These are phyloP conservation scores for Pouteria glomerata DNA, from an alignment of 148 eudicot species.

Conservation along the genomic window DNA sequence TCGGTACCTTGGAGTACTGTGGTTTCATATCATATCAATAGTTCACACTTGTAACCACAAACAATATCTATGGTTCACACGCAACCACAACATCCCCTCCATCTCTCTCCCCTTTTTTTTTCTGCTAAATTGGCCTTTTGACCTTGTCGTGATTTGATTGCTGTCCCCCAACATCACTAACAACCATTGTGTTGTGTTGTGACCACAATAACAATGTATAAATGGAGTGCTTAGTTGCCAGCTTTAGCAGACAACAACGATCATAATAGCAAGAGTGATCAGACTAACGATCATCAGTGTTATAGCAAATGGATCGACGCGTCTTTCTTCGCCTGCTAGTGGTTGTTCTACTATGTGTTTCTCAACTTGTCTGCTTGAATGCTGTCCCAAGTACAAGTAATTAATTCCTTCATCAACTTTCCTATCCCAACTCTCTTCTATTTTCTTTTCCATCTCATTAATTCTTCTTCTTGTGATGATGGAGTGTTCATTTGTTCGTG, in stretches of 20 bases:
- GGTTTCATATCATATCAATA: neutral
- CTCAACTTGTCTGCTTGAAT: constrained; percentile 21
- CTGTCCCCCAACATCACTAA: constrained; percentile 17
- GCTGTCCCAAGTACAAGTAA: constrained; percentile 48
- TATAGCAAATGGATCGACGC: constrained; percentile 21
- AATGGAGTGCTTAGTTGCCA: constrained; percentile 16
- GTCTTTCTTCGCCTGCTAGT: constrained; percentile 18
- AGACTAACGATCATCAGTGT: neutral
- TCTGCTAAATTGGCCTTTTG: neutral
- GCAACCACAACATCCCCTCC: neutral
- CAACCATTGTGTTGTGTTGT: neutral
- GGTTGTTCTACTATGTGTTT: constrained; percentile 25
- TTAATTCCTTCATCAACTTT: neutral
- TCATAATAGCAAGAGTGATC: neutral
- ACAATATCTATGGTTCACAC: constrained; percentile 11
- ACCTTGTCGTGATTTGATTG: constrained; percentile 16
- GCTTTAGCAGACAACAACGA: constrained; percentile 3
- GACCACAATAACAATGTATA: constrained; percentile 22
- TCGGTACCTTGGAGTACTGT: neutral
- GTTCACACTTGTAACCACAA: too few relatives aligned
- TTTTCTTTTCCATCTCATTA: neutral
- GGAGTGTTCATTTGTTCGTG: constrained; percentile 5
- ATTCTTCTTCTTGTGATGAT: neutral
- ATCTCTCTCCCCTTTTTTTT: neutral
- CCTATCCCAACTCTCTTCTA: neutral